A percentile compares a stretch with the other conserved stretches of the same genome.
These are phyloP conservation scores for Aspergillus indologenus DNA, from an alignment of 495 filamentous ascomycete species.

Conservation along the genomic window DNA sequence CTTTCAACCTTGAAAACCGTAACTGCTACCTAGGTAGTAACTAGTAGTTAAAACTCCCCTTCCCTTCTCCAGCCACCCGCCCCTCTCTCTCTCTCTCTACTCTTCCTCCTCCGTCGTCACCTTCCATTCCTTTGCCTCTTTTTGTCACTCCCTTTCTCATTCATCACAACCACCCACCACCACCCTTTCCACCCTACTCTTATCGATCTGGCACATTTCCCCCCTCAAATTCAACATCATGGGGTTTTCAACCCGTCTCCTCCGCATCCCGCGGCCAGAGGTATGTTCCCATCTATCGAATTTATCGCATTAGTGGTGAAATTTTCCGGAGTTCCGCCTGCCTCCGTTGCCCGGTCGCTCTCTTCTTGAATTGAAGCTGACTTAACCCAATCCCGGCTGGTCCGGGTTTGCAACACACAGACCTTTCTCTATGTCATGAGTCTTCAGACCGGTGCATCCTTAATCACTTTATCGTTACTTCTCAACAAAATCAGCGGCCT, in stretches of 20 bases:
- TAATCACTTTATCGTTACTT: constrained; percentile 72
- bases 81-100: constrained; percentile 9
- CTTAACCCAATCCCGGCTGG: constrained; percentile 22
- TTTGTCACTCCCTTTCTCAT: constrained; percentile 13
- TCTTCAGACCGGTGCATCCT: constrained; percentile 77
- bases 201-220: constrained; percentile 6
- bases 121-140: constrained; percentile 22
- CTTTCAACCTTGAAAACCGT: too few relatives aligned
- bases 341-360: constrained; percentile 11
- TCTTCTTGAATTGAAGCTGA: constrained; percentile 10
- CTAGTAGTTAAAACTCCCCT: neutral
- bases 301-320: constrained; percentile 1
- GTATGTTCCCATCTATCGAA: constrained; percentile 37
- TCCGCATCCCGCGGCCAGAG: constrained; percentile 59
- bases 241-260: constrained; percentile 46
- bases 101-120: constrained; percentile 5
- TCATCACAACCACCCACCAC: neutral
- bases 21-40: too few relatives aligned
- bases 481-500: constrained; percentile 87
- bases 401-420: constrained; percentile 40
- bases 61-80: constrained; percentile 17
- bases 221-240: constrained; percentile 30
- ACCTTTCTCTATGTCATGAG: constrained; percentile 81
- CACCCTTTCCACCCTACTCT: neutral
- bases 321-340: constrained; percentile 2